Evolutionary conservation across 2,329 filamentous ascomycete species (phyloP).

Genomic region (Thielaviopsis musarum): DNA sequence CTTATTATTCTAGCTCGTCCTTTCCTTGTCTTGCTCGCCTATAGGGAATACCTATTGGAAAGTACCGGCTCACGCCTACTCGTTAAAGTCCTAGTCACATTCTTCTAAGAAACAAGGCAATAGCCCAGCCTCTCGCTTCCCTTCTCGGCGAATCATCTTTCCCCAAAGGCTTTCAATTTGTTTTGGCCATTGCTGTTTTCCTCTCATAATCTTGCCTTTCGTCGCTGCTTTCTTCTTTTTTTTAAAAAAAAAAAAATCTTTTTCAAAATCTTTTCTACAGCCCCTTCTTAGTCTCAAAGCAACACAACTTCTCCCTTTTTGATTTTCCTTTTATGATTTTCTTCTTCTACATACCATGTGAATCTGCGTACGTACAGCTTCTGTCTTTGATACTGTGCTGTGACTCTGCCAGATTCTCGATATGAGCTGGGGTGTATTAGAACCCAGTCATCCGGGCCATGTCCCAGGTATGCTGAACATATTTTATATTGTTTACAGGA

Average conservation of each 20-base stretch:
- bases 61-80: too few species aligned
- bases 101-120: too few species aligned
- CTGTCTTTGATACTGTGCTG: slow-evolving; percentile 3
- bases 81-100: too few species aligned
- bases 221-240: background rate
- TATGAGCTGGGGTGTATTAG: slow-evolving; percentile 49
- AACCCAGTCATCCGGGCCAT: slow-evolving; percentile 46
- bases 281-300: too few species aligned
- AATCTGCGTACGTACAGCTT: background rate
- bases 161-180: background rate
- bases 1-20: too few species aligned
- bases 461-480: slow-evolving; percentile 46
- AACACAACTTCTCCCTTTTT: background rate
- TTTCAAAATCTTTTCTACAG: background rate
- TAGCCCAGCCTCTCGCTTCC: too few species aligned
- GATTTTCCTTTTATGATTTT: background rate
- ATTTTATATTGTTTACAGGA: slow-evolving; percentile 11
- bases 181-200: slow-evolving; percentile 1
- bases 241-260: background rate
- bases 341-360: background rate
- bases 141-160: background rate
- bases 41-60: too few species aligned
- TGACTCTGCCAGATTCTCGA: slow-evolving; percentile 10
- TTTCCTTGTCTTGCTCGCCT: too few species aligned
- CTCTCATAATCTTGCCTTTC: background rate